Percentiles rank a stretch among this genome's conserved stretches.
phyloP scores from a whole-genome alignment of 73 alveolate genomes.

The Tetrahymena thermophila region DNA sequence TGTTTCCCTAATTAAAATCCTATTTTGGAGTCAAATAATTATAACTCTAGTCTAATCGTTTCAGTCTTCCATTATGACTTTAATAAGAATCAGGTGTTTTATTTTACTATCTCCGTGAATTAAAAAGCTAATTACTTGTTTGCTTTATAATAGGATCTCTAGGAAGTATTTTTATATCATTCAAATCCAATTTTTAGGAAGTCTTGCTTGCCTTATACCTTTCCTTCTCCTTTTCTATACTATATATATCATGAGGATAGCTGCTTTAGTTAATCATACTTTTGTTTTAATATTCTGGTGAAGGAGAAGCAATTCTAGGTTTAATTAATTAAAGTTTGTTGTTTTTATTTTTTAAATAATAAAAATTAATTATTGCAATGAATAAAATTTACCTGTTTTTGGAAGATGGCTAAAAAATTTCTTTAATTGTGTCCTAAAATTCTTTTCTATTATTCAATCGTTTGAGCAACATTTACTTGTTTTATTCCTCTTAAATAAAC shows the following conservation, averaged over 20 bases:
- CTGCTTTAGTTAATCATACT: background rate
- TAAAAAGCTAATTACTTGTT: background rate
- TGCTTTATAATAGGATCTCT: background rate
- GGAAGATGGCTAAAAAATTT: background rate
- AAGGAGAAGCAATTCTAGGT: background rate
- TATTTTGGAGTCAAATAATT: background rate
- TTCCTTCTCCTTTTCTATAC: background rate
- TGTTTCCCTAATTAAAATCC: background rate
- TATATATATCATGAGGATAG: background rate
- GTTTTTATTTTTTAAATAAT: background rate
- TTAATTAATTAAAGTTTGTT: background rate
- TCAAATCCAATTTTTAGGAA: background rate
- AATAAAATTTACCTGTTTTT: background rate
- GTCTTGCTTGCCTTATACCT: background rate
- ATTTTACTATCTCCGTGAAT: background rate
- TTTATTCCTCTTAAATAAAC: background rate
- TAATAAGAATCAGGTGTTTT: background rate
- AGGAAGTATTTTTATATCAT: background rate
- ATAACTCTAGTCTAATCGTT: background rate
- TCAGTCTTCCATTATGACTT: background rate
- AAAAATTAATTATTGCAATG: background rate
- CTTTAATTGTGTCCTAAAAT: background rate
- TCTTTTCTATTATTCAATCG: background rate
- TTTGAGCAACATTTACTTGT: background rate
- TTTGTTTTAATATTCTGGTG: background rate